These are phyloP conservation scores for Talaromyces sp. DNA, from an alignment of 2,329 filamentous ascomycete genomes.

Conservation along the genomic window DNA sequence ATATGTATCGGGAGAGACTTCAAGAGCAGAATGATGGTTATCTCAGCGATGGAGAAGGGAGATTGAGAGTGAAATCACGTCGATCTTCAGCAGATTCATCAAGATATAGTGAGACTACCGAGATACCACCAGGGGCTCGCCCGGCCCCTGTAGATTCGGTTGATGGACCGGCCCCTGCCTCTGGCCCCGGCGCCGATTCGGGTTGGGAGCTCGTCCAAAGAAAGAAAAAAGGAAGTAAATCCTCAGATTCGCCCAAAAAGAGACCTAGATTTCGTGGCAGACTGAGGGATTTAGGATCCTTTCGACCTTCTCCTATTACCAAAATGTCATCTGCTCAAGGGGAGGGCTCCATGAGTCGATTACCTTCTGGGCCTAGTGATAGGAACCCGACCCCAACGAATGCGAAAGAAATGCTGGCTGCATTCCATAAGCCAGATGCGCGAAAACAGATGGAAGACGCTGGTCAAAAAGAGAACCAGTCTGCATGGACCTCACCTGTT, in stretches of 20 bases:
- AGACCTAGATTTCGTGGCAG: conserved; percentile 17
- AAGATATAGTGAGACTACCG: conserved; percentile 30
- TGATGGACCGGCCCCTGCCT: background rate
- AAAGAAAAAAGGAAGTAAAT: conserved; percentile 16
- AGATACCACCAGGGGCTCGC: conserved; percentile 24
- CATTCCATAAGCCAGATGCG: conserved; percentile 40
- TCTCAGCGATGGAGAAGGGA: conserved; percentile 35
- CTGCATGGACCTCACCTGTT: conserved; percentile 38
- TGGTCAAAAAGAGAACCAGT: conserved; percentile 30
- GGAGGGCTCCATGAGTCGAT: conserved; percentile 32
- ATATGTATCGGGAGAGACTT: conserved; percentile 32
- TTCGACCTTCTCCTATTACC: conserved; percentile 27
- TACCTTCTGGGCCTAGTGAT: conserved; percentile 22
- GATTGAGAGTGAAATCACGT: conserved; percentile 19
- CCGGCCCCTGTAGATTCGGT: conserved; percentile 16
- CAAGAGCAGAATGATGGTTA: conserved; percentile 35
- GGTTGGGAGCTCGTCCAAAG: conserved; percentile 38
- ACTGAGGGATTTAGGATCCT: conserved; percentile 21
- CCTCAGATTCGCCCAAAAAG: conserved; percentile 20
- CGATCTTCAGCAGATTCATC: conserved; percentile 33
- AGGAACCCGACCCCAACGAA: conserved; percentile 31
- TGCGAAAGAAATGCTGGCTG: conserved; percentile 40
- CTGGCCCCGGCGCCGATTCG: conserved; percentile 18
- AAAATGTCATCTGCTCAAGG: conserved; percentile 31
- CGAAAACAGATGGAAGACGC: conserved; percentile 22